phyloP scores from a whole-genome alignment of 768 basidiomycete species.

The Psilocybe cubensis region DNA sequence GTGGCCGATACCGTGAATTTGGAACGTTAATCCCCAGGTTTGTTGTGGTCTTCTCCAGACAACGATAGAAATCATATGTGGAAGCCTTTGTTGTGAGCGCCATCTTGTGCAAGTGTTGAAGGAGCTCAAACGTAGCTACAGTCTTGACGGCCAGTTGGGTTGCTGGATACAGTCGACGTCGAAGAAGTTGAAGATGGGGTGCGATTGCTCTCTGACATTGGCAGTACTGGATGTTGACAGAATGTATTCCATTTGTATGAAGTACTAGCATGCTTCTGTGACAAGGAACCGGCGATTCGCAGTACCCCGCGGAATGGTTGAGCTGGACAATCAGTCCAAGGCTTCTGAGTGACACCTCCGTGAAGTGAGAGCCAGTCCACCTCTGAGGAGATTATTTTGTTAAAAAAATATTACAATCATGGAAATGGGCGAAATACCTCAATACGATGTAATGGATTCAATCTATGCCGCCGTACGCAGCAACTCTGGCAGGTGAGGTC shows the following conservation, averaged over 20 bases:
- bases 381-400: background rate
- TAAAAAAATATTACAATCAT: too few relatives aligned
- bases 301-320: slow-evolving; percentile 8
- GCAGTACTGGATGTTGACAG: slow-evolving; percentile 18
- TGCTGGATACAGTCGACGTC: slow-evolving; percentile 20
- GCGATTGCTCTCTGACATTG: slow-evolving; percentile 12
- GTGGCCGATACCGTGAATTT: background rate
- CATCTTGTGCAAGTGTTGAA: slow-evolving; percentile 16
- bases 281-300: background rate
- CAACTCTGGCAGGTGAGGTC: background rate
- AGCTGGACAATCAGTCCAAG: slow-evolving; percentile 9
- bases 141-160: slow-evolving; percentile 20
- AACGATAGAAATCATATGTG: too few relatives aligned
- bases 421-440: too few relatives aligned
- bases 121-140: slow-evolving; percentile 19
- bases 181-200: slow-evolving; percentile 10
- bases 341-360: slow-evolving; percentile 1
- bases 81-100: slow-evolving; percentile 22
- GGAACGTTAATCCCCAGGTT: background rate
- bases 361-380: background rate
- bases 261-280: slow-evolving; percentile 10
- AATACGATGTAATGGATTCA: background rate
- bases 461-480: background rate
- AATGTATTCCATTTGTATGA: slow-evolving; percentile 23
- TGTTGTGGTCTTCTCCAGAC: background rate